These are phyloP conservation scores for Trichoderma breve DNA, from an alignment of 2,329 filamentous ascomycete genomes.

Conservation along the genomic window DNA sequence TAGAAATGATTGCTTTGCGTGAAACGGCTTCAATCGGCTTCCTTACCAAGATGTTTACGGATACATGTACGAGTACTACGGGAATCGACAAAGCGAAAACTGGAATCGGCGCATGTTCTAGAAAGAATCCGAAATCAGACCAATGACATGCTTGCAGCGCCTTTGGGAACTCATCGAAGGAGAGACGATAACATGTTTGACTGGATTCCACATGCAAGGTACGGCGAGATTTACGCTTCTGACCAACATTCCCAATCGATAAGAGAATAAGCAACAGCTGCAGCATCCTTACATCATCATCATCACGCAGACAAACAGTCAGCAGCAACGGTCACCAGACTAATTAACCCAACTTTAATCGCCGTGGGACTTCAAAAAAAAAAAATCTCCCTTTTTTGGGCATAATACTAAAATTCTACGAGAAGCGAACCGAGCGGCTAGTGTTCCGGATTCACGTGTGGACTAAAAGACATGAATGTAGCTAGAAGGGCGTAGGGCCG, in stretches of 20 bases:
- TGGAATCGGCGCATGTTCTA: not conserved
- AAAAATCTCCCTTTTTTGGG: not conserved
- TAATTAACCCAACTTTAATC: not conserved
- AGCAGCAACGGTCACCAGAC: not conserved
- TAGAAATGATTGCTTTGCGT: not conserved
- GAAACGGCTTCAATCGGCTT: not conserved
- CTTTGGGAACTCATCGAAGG: not conserved
- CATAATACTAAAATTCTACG: not conserved
- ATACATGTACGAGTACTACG: not conserved
- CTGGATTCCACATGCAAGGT: not conserved
- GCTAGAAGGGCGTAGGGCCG: not conserved
- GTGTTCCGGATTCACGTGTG: not conserved
- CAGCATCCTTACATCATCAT: not conserved
- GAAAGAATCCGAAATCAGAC: not conserved
- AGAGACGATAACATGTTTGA: not conserved
- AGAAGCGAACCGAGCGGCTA: not conserved
- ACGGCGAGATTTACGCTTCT: not conserved
- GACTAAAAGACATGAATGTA: not conserved
- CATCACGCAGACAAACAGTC: not conserved
- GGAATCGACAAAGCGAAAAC: not conserved
- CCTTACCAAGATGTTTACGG: not conserved
- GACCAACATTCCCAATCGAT: not conserved
- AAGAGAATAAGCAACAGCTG: not conserved
- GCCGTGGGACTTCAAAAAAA: not conserved
- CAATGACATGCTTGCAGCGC: not conserved